Conservation (phyloP, 441 rosid species). For the Raphanus hybrid region DNA sequence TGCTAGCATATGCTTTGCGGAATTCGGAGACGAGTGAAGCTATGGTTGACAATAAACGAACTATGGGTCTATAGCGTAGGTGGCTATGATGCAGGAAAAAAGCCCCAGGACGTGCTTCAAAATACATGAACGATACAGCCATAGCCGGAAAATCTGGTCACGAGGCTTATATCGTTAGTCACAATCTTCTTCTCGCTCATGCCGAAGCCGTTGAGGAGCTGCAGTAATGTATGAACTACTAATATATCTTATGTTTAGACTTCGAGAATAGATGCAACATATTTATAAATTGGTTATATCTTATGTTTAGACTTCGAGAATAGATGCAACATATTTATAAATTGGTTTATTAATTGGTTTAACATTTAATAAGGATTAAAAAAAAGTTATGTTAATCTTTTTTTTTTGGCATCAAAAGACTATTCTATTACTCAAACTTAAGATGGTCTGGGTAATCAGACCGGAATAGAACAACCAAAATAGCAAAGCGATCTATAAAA, state of each 20-base stretch:
- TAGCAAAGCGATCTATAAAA: too few relatives aligned
- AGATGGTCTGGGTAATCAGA: too few relatives aligned
- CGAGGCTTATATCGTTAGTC: slow-evolving; percentile 39
- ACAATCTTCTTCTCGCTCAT: slow-evolving; percentile 40
- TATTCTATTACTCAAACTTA: too few relatives aligned
- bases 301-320: too few relatives aligned
- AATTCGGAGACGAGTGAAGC: slow-evolving; percentile 54
- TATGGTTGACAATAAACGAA: slow-evolving; percentile 44
- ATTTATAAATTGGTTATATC: too few relatives aligned
- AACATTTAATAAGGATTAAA: too few relatives aligned
- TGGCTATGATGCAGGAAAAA: slow-evolving; percentile 38
- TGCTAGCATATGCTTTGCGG: slow-evolving; percentile 45
- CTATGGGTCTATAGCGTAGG: slow-evolving; percentile 39
- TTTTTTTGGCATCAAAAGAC: too few relatives aligned
- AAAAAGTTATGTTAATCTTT: too few relatives aligned
- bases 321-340: too few relatives aligned
- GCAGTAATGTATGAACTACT: slow-evolving; percentile 22
- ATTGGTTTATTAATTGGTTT: too few relatives aligned
- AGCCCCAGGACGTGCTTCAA: slow-evolving; percentile 43
- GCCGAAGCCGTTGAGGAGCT: slow-evolving; percentile 37
- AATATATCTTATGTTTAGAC: neutral
- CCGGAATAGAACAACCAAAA: too few relatives aligned
- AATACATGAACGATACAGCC: slow-evolving; percentile 36
- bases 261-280: too few relatives aligned
- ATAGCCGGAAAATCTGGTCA: slow-evolving; percentile 34